Evolutionary conservation across 179 eudicot species (phyloP).

Genomic region (Spergularia azorica): DNA sequence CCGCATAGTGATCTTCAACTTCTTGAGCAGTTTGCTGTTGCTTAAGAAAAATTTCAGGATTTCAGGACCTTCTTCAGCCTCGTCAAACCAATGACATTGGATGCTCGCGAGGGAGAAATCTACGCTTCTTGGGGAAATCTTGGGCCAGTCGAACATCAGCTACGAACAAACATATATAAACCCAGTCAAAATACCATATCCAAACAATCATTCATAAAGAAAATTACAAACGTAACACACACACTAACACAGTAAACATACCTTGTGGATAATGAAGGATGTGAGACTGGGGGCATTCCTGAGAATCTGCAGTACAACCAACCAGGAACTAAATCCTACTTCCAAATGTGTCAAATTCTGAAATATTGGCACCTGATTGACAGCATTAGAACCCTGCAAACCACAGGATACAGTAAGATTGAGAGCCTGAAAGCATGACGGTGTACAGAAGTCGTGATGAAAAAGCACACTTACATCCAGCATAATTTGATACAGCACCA

Average conservation of each 20-base stretch:
- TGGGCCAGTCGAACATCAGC: conserved; percentile 18
- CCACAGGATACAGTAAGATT: not conserved
- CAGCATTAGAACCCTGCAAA: conserved; percentile 4
- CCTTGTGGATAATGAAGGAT: conserved; percentile 21
- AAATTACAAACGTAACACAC: not conserved
- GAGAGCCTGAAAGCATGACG: too few relatives aligned
- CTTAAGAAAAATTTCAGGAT: conserved; percentile 17
- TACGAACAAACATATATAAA: not conserved
- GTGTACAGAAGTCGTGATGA: too few relatives aligned
- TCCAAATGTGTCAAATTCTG: conserved; percentile 20
- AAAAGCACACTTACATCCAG: conserved; percentile 23
- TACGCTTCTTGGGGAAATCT: not conserved
- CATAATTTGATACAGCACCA: conserved; percentile 3
- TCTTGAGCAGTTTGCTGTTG: conserved; percentile 16
- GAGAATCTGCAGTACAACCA: conserved; percentile 15
- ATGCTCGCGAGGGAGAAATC: conserved; percentile 18
- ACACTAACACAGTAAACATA: not conserved
- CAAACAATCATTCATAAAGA: not conserved
- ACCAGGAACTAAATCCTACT: conserved; percentile 12
- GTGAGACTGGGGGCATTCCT: conserved; percentile 14
- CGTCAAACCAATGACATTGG: conserved; percentile 11
- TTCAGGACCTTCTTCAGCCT: conserved; percentile 10
- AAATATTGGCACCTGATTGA: not conserved
- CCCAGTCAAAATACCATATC: not conserved
- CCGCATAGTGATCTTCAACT: conserved; percentile 16